Evolutionary conservation across 2,329 filamentous ascomycete species (phyloP).

Genomic region (Elsinoe ampelina): DNA sequence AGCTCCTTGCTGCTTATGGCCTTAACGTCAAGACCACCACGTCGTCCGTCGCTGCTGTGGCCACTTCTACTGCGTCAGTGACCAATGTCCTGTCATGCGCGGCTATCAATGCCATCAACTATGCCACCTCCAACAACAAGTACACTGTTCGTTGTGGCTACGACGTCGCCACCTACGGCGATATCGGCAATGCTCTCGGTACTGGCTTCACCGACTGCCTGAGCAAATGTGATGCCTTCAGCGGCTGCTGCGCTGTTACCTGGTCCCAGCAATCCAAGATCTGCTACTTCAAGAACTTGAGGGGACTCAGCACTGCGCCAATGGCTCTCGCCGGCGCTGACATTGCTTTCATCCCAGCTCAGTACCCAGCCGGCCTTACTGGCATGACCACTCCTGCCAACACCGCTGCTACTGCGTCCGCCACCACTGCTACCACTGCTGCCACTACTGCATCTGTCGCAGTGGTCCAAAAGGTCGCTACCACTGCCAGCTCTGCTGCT

Average conservation of each 20-base stretch:
- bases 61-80: not conserved
- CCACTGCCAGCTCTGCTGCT: constrained; percentile 13
- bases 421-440: not conserved
- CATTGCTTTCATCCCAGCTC: constrained; percentile 1
- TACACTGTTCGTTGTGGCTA: constrained; percentile 1
- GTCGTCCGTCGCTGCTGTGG: not conserved
- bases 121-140: constrained; percentile 2
- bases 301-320: constrained; percentile 7
- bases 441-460: not conserved
- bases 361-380: constrained; percentile 11
- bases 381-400: constrained; percentile 13
- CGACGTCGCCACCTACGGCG: constrained; percentile 6
- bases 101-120: constrained; percentile 4
- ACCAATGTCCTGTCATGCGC: constrained; percentile 4
- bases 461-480: not conserved
- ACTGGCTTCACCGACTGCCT: constrained; percentile 5
- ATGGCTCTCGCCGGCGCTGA: not conserved
- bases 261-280: constrained; percentile 9
- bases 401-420: not conserved
- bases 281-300: constrained; percentile 12
- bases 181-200: constrained; percentile 1
- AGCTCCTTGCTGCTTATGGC: not conserved
- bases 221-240: constrained; percentile 11
- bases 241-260: constrained; percentile 9
- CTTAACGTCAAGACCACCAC: not conserved